These are phyloP conservation scores for Aquanectria penicillioides DNA, from an alignment of 2,329 filamentous ascomycete species.

Conservation along the genomic window DNA sequence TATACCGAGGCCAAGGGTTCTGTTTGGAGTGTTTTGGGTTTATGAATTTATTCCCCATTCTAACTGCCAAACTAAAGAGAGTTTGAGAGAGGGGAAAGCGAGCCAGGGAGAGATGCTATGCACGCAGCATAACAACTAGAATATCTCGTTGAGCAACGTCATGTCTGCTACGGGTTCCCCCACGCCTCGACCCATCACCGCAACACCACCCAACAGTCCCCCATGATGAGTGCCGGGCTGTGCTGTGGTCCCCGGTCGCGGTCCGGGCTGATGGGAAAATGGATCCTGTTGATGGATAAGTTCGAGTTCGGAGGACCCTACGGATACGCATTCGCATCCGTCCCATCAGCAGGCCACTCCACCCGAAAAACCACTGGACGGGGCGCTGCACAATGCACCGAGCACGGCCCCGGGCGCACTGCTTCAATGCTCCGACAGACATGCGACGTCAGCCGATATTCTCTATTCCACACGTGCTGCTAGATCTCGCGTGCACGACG, in stretches of 20 bases:
- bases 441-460: slow-evolving; percentile 40
- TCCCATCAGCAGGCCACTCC: neutral
- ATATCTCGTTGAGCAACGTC: no score
- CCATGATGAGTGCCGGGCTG: no score
- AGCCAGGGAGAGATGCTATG: no score
- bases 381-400: slow-evolving; percentile 8
- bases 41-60: no score
- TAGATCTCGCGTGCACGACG: slow-evolving; percentile 19
- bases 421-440: slow-evolving; percentile 30
- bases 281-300: neutral
- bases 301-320: neutral
- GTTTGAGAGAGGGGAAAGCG: no score
- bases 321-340: neutral
- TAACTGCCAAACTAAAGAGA: no score
- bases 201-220: no score
- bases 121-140: no score
- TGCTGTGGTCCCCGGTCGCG: neutral
- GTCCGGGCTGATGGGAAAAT: neutral
- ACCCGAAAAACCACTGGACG: neutral
- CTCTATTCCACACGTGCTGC: slow-evolving; percentile 15
- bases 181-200: no score
- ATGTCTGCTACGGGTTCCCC: no score
- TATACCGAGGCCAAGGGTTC: no score
- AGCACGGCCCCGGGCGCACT: neutral
- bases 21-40: no score